A percentile compares a stretch with the other conserved stretches of the same genome.
Evolutionary conservation across 305 asterid species (phyloP).

Genomic region (Solanum hybrid): DNA sequence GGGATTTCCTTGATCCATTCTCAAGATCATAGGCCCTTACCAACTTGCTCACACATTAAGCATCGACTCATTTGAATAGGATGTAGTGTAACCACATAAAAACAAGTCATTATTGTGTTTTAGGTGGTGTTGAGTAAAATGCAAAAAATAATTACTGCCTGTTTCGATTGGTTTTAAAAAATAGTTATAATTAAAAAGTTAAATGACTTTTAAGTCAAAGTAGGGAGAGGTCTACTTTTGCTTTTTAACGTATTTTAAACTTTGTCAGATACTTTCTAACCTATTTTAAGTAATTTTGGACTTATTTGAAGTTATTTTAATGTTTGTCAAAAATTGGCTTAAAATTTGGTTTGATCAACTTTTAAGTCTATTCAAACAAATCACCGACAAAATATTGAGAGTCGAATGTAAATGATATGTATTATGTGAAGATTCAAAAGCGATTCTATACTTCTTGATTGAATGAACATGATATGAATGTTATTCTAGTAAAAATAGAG

Average conservation of each 20-base stretch:
- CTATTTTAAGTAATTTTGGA: neutral
- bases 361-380: neutral
- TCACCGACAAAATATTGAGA: neutral
- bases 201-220: neutral
- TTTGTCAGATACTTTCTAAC: neutral
- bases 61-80: neutral
- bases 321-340: neutral
- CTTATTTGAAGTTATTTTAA: neutral
- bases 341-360: neutral
- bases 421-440: neutral
- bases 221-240: neutral
- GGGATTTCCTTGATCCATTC: neutral
- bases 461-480: neutral
- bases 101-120: neutral
- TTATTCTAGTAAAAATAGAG: neutral
- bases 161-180: neutral
- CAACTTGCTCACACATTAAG: neutral
- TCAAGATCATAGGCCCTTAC: neutral
- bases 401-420: neutral
- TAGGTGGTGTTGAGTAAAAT: neutral
- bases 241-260: neutral
- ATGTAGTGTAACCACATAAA: neutral
- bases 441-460: neutral
- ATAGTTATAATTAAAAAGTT: neutral
- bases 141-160: neutral